Conservation (phyloP, 1,139 yeast genomes). For the Spathaspora sp. region DNA sequence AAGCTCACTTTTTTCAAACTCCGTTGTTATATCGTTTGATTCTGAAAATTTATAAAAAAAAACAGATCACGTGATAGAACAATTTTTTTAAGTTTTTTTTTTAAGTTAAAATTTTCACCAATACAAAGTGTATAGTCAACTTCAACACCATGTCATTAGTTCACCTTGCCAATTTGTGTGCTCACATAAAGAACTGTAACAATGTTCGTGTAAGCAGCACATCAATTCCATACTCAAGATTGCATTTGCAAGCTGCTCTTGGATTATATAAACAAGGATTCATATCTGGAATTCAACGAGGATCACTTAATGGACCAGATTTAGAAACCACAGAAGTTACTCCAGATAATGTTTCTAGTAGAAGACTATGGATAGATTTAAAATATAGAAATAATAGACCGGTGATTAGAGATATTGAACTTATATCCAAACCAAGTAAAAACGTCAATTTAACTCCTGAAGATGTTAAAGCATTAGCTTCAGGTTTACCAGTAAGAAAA, state of each 20-base stretch:
- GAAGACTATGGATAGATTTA: constrained; percentile 89
- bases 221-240: constrained; percentile 78
- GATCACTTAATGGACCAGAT: constrained; percentile 92
- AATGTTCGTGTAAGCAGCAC: constrained; percentile 74
- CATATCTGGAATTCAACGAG: constrained; percentile 78
- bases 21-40: not conserved
- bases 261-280: constrained; percentile 92
- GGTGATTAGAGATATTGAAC: constrained; percentile 67
- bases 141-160: constrained; percentile 68
- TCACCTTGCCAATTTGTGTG: constrained; percentile 78
- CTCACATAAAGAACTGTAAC: constrained; percentile 87
- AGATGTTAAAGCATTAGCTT: constrained; percentile 71
- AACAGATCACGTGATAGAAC: not conserved
- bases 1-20: not conserved
- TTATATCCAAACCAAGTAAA: constrained; percentile 85
- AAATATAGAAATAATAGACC: constrained; percentile 83
- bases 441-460: constrained; percentile 60
- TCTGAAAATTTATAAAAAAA: not conserved
- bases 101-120: not conserved
- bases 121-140: not conserved
- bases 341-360: constrained; percentile 79
- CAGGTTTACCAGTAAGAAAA: constrained; percentile 73
- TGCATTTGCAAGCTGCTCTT: constrained; percentile 79
- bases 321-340: constrained; percentile 72
- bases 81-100: not conserved